A percentile compares a stretch with the other conserved stretches of the same genome.
phyloP scores from a whole-genome alignment of 2,329 filamentous ascomycete species.

The Cucurbitaria berberidis region DNA sequence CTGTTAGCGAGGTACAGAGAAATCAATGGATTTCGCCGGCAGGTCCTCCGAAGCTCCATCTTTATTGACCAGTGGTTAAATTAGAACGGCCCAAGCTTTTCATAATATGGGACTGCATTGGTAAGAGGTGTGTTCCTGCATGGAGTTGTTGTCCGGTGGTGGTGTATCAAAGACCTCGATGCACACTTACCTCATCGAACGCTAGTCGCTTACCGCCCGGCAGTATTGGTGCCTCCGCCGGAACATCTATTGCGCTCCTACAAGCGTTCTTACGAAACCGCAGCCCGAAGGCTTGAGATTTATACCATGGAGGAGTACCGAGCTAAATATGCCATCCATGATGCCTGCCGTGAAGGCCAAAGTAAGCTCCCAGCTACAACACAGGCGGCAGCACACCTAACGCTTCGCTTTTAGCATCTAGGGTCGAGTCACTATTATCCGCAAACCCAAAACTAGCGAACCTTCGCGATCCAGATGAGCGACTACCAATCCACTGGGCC shows the following conservation, averaged over 20 bases:
- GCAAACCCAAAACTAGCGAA: slow-evolving; percentile 79
- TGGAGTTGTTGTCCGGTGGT: background rate
- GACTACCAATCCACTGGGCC: slow-evolving; percentile 93
- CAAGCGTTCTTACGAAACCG: background rate
- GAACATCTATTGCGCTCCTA: background rate
- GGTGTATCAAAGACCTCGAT: background rate
- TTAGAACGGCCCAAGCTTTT: background rate
- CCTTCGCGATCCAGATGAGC: slow-evolving; percentile 81
- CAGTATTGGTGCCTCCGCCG: background rate
- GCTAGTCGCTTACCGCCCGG: background rate
- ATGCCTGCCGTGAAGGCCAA: slow-evolving; percentile 83
- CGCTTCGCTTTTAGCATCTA: slow-evolving; percentile 65
- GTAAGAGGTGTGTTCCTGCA: background rate
- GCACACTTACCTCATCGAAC: background rate
- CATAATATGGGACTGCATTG: background rate
- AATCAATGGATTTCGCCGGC: background rate
- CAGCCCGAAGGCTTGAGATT: background rate
- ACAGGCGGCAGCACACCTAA: slow-evolving; percentile 53
- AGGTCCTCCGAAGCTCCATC: background rate
- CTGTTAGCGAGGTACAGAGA: background rate
- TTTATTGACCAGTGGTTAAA: background rate
- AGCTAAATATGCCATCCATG: slow-evolving; percentile 82
- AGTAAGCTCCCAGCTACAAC: slow-evolving; percentile 58
- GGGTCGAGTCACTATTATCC: slow-evolving; percentile 77
- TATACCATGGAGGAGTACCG: slow-evolving; percentile 37